A percentile compares a stretch with the other conserved stretches of the same genome.
Evolutionary conservation across 768 basidiomycete species (phyloP).

Genomic region (Pleurotus djamor): DNA sequence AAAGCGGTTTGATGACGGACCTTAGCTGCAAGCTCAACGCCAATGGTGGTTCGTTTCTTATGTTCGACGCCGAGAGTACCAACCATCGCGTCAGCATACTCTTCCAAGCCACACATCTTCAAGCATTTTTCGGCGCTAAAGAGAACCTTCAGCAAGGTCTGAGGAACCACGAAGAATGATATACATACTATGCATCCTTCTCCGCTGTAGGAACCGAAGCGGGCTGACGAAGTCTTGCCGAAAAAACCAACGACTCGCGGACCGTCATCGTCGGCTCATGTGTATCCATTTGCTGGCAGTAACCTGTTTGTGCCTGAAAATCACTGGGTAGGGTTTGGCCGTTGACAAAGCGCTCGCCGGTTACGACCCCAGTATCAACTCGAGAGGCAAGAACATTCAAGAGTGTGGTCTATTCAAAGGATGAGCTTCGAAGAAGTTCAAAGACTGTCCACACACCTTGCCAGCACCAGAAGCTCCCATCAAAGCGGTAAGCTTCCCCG

Average conservation of each 20-base stretch:
- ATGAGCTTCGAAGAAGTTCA: slow-evolving; percentile 47
- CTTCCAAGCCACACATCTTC: slow-evolving; percentile 62
- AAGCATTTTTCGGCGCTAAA: slow-evolving; percentile 43
- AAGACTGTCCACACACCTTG: slow-evolving; percentile 29
- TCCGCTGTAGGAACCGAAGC: slow-evolving; percentile 57
- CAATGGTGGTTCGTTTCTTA: slow-evolving; percentile 69
- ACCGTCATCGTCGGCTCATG: slow-evolving; percentile 79
- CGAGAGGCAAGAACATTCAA: slow-evolving; percentile 57
- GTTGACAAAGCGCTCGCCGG: slow-evolving; percentile 55
- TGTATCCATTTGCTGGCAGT: slow-evolving; percentile 84
- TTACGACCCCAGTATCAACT: slow-evolving; percentile 41
- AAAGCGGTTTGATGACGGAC: slow-evolving; percentile 20
- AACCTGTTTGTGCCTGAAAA: slow-evolving; percentile 73
- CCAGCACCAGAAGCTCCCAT: slow-evolving; percentile 62
- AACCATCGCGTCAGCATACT: slow-evolving; percentile 61
- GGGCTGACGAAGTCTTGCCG: slow-evolving; percentile 78
- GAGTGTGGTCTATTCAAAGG: slow-evolving; percentile 48
- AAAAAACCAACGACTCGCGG: slow-evolving; percentile 76
- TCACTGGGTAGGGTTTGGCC: slow-evolving; percentile 48
- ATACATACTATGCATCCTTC: slow-evolving; percentile 74
- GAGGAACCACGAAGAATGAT: not conserved
- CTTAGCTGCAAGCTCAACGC: slow-evolving; percentile 71
- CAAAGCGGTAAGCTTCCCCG: slow-evolving; percentile 76
- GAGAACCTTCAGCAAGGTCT: not conserved
- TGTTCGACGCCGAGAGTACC: slow-evolving; percentile 51